phyloP scores from a whole-genome alignment of 78 protist genomes.

The Dictyostelium citrinum region DNA sequence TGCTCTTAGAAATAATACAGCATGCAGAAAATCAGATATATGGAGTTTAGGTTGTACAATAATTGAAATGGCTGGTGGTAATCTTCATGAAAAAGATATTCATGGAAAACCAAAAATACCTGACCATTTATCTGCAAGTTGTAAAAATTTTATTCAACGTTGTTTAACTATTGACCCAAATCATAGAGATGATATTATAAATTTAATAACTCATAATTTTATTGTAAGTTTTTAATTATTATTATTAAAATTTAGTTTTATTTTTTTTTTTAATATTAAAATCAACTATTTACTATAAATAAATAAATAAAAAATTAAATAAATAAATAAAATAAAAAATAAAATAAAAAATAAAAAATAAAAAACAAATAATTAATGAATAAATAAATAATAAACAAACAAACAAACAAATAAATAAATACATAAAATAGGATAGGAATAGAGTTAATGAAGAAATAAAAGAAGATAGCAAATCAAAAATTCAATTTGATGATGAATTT shows the following conservation, averaged over 20 bases:
- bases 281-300: no score
- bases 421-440: neutral
- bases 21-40: constrained; percentile 77
- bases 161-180: neutral
- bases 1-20: constrained; percentile 70
- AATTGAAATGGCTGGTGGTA: constrained; percentile 81
- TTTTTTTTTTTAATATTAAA: neutral
- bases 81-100: neutral
- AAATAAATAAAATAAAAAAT: no score
- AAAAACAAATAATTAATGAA: no score
- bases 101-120: constrained; percentile 3
- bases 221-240: neutral
- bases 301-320: no score
- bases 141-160: neutral
- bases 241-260: no score
- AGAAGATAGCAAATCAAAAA: neutral
- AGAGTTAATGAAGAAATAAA: neutral
- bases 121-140: neutral
- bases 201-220: neutral
- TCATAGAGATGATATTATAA: neutral
- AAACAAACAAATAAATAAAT: no score
- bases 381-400: no score
- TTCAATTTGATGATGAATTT: neutral
- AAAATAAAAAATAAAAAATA: no score
- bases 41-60: constrained; percentile 87